phyloP scores from a whole-genome alignment of 169 alveolate species.

The Cryptosporidium sp. region DNA sequence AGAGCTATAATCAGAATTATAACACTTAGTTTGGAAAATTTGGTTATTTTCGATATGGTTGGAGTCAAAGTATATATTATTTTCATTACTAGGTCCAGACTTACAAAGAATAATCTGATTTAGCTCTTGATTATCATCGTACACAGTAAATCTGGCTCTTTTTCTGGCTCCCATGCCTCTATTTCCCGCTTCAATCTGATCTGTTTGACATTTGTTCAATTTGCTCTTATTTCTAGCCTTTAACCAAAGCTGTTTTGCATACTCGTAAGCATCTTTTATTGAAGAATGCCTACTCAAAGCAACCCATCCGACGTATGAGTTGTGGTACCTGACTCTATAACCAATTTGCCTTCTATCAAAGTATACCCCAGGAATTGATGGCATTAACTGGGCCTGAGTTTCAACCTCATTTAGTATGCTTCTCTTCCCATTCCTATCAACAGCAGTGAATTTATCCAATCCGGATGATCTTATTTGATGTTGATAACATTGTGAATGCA shows the following conservation, averaged over 20 bases:
- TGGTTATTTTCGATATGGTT: neutral
- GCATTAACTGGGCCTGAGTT: slow-evolving; percentile 59
- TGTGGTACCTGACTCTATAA: slow-evolving; percentile 71
- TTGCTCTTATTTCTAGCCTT: slow-evolving; percentile 66
- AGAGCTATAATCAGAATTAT: neutral
- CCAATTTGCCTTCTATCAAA: slow-evolving; percentile 73
- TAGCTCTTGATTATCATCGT: neutral
- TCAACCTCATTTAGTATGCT: slow-evolving; percentile 65
- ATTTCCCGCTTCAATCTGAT: slow-evolving; percentile 13
- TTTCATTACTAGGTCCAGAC: neutral
- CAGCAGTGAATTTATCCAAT: slow-evolving; percentile 61
- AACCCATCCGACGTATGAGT: slow-evolving; percentile 74
- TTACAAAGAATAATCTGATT: neutral
- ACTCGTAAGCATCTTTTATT: slow-evolving; percentile 72
- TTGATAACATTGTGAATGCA: slow-evolving; percentile 41
- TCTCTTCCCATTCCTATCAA: slow-evolving; percentile 69
- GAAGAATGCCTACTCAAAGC: slow-evolving; percentile 73
- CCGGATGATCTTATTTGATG: slow-evolving; percentile 52
- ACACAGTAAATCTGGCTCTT: neutral
- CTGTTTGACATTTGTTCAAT: neutral
- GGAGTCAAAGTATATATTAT: neutral
- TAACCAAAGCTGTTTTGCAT: slow-evolving; percentile 66
- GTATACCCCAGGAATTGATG: slow-evolving; percentile 70
- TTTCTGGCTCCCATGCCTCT: neutral
- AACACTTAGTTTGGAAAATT: neutral